Conservation (phyloP, 2,329 filamentous ascomycete species). For the Clonostachys chloroleuca region DNA sequence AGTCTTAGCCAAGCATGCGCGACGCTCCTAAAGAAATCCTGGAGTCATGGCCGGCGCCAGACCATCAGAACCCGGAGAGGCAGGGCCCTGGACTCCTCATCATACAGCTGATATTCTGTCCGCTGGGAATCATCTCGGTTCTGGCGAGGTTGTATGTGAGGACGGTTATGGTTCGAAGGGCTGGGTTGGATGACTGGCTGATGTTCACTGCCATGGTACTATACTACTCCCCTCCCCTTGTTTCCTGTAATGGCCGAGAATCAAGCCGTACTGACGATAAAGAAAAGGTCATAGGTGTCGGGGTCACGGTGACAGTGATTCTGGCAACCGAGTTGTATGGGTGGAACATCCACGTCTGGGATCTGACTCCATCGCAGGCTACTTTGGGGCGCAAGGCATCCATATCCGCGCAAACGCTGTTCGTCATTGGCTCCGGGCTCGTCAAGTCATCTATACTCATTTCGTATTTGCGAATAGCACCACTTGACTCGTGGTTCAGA, state of each 20-base stretch:
- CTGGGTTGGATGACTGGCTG: slow-evolving; percentile 32
- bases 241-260: neutral
- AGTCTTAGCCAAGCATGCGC: slow-evolving; percentile 16
- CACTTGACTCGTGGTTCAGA: slow-evolving; percentile 21
- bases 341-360: slow-evolving; percentile 31
- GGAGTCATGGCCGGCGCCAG: slow-evolving; percentile 28
- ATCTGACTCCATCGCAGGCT: slow-evolving; percentile 17
- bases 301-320: slow-evolving; percentile 24
- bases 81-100: slow-evolving; percentile 29
- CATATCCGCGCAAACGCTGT: slow-evolving; percentile 30
- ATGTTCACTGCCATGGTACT: slow-evolving; percentile 30
- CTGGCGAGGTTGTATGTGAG: slow-evolving; percentile 30
- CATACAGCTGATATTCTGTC: slow-evolving; percentile 25
- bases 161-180: slow-evolving; percentile 21
- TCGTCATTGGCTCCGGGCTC: slow-evolving; percentile 27
- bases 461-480: slow-evolving; percentile 33
- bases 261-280: neutral
- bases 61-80: slow-evolving; percentile 27
- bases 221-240: neutral
- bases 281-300: slow-evolving; percentile 22
- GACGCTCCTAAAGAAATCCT: slow-evolving; percentile 25
- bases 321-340: slow-evolving; percentile 26
- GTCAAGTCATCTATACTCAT: slow-evolving; percentile 33
- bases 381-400: slow-evolving; percentile 26
- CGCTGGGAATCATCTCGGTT: slow-evolving; percentile 24